Evolutionary conservation across 805 yeast genomes (phyloP), one percentile per base, ranked within the genome.

Genomic region (Ogataea pilisensis): DNA sequence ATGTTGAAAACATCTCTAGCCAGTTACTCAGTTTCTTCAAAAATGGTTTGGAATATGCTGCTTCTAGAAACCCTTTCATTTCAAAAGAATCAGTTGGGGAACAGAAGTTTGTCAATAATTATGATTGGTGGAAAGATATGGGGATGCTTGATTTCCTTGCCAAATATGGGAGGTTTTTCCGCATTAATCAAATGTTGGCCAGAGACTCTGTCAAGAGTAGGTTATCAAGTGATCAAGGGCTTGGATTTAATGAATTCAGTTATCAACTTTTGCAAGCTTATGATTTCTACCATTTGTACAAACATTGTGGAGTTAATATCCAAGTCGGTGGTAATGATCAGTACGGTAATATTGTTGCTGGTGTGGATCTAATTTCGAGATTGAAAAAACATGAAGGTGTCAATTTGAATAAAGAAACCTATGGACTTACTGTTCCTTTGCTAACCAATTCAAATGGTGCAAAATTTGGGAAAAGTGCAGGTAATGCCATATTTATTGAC

Each of bases 321-420:
- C 98, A 93, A 65, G 80, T 85, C 27, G 99, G 99, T 19, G 99
- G 99, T 5, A 89, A 85, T 57, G 99, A 93, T 60, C 99, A 93
- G 63, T 93, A 96, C 89, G 99, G 99, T 1, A 93, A 93, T 55
- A 93, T 93, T 44, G 87, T 95, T 2, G 97, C 98, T 0, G 99
- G 99, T 0, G 76, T 86, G 30, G 99, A 93, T 54, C 70, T 93
- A 43, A 88, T 90, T 30, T 70, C 82, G 1, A 68, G 95, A 46
- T 58, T 85, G 39, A 47, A 43, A 20, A 53, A 47, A 32, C 54
- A 57, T 12, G 57, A 49, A 30, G 33, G 34, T 3, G 25, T 22
- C 12, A 33, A 39, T 8, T 16, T 27, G 17, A 37, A 34, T 3
- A 42, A 55, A 27, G 60, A 65, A 1, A 73, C 77, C 3, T 85